These are phyloP conservation scores for Phytophthora melonis DNA, from an alignment of 352 stramenopile species.

Conservation along the genomic window DNA sequence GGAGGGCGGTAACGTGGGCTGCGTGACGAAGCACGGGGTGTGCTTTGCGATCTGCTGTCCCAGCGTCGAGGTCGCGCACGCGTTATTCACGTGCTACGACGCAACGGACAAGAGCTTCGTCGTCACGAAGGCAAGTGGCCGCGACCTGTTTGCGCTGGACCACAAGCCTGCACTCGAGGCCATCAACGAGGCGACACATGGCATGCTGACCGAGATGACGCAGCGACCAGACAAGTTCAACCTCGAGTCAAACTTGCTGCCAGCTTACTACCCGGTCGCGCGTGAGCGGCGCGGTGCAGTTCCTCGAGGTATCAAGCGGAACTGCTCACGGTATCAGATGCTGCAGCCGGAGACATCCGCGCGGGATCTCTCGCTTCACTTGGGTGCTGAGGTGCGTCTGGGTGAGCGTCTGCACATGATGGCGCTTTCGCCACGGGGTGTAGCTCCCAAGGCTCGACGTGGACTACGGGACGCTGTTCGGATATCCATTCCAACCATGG, in stretches of 20 bases:
- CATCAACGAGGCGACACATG: constrained; percentile 80
- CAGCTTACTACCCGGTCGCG: constrained; percentile 79
- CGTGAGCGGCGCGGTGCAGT: constrained; percentile 53
- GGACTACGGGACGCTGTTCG: constrained; percentile 68
- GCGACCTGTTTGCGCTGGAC: constrained; percentile 70
- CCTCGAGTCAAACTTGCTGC: constrained; percentile 67
- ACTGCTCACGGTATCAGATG: constrained; percentile 68
- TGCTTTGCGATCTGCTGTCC: constrained; percentile 84
- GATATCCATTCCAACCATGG: constrained; percentile 62
- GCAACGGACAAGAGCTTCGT: constrained; percentile 73
- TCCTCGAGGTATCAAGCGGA: constrained; percentile 46
- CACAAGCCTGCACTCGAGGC: constrained; percentile 75
- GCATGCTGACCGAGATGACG: constrained; percentile 75
- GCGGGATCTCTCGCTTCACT: constrained; percentile 57
- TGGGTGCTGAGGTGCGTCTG: constrained; percentile 63
- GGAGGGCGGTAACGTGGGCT: constrained; percentile 64
- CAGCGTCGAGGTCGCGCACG: constrained; percentile 80
- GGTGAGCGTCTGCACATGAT: constrained; percentile 83
- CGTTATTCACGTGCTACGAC: constrained; percentile 88
- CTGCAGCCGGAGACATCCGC: constrained; percentile 73
- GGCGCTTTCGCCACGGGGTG: constrained; percentile 63
- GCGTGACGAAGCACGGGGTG: constrained; percentile 73
- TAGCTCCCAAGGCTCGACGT: constrained; percentile 57
- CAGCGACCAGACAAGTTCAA: constrained; percentile 72
- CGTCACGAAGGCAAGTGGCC: constrained; percentile 70